Conservation (phyloP, 768 basidiomycete genomes). For the Trametes punicea region DNA sequence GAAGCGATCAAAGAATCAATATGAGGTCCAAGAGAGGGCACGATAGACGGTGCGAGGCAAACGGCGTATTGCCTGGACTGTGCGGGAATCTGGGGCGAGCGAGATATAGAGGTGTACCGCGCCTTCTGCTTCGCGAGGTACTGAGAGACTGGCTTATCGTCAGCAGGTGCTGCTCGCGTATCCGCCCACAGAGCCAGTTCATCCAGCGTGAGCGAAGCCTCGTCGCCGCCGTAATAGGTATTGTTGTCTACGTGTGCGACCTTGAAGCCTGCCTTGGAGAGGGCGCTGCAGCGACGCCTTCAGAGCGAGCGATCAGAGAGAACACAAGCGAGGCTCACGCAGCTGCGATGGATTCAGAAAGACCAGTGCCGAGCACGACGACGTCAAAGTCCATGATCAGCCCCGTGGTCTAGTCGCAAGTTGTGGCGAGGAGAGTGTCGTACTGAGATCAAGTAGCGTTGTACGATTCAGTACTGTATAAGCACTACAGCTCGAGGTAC, state of each 20-base stretch:
- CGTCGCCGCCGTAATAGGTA: constrained; percentile 77
- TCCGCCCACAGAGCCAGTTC: constrained; percentile 76
- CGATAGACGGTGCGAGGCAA: constrained; percentile 78
- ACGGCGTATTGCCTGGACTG: constrained; percentile 78
- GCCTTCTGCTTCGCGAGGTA: constrained; percentile 29
- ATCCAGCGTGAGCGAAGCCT: constrained; percentile 78
- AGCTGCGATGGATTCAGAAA: constrained; percentile 82
- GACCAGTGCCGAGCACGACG: constrained; percentile 71
- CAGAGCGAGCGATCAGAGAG: constrained; percentile 10
- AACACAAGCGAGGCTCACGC: constrained; percentile 57
- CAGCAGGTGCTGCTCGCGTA: constrained; percentile 24
- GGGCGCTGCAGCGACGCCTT: constrained; percentile 50
- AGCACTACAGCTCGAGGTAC: no score
- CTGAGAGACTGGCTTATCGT: constrained; percentile 10
- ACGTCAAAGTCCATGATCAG: constrained; percentile 56
- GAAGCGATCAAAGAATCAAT: constrained; percentile 78
- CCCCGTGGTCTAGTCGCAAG: not conserved
- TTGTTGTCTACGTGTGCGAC: constrained; percentile 88
- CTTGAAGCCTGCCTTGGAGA: constrained; percentile 84
- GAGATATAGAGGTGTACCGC: constrained; percentile 43
- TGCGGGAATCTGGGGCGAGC: constrained; percentile 37
- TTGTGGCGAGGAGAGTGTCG: not conserved
- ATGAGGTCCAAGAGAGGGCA: constrained; percentile 74
- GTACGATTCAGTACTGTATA: no score
- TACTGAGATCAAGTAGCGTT: no score